Evolutionary conservation across 2,329 filamentous ascomycete species (phyloP).

Genomic region (Rhynchosporium secalis): DNA sequence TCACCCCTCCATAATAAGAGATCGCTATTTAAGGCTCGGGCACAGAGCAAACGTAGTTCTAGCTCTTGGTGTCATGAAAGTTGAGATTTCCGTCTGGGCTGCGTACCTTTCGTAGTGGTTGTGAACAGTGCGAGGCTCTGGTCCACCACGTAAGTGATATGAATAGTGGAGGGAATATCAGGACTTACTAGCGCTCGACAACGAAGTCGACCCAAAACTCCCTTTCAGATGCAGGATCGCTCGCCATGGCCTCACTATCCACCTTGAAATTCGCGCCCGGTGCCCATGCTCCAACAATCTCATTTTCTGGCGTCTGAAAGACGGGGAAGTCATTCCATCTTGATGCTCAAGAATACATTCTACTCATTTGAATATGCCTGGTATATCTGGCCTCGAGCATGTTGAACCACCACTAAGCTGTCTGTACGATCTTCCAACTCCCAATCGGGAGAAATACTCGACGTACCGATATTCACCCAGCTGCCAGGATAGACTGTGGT

Average conservation of each 20-base stretch:
- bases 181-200: slow-evolving; percentile 17
- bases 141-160: neutral
- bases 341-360: neutral
- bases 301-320: slow-evolving; percentile 3
- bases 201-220: neutral
- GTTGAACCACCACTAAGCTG: slow-evolving; percentile 15
- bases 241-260: neutral
- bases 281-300: neutral
- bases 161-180: neutral
- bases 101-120: slow-evolving; percentile 10
- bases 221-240: neutral
- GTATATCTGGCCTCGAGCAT: neutral
- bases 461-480: neutral
- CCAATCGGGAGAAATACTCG: slow-evolving; percentile 5
- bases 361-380: slow-evolving; percentile 14
- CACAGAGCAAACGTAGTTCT: slow-evolving; percentile 14
- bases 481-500: neutral
- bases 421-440: slow-evolving; percentile 10
- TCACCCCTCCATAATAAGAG: slow-evolving; percentile 9
- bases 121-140: slow-evolving; percentile 15
- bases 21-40: slow-evolving; percentile 4
- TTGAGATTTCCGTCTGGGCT: neutral
- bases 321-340: neutral
- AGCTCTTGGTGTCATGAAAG: slow-evolving; percentile 12
- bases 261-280: neutral